Evolutionary conservation across 2,329 filamentous ascomycete genomes (phyloP), one percentile per base, ranked within the genome.

Genomic region (Fusarium staphyleae): DNA sequence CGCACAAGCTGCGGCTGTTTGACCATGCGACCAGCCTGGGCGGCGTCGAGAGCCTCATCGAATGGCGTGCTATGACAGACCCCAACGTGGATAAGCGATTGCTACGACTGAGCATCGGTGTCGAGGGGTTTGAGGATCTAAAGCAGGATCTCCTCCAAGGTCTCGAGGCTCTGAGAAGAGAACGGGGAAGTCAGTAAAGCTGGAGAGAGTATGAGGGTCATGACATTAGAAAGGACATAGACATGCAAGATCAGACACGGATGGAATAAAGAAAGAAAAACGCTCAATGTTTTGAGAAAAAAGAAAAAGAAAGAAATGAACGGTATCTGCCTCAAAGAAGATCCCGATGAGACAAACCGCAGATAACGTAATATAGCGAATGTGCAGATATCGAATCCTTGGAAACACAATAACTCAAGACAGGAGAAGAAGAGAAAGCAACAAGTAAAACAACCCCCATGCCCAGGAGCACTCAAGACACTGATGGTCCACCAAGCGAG

Each of bases 51-150:
- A 95, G 91, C 69, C 75, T 98, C 77, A 93, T 99, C 65, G 95
- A 99, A 81, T 99, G 95, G 95, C 82, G 95, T 53, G 85, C 89
- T 40, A 95, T 99, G 91, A 88, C 87, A 53, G 95, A 99, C 78
- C 67, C 74, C 3, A 79, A 72, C 1, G 87, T 96, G 32, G 90
- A 96, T 69, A 83, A 80, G 68, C 79, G 84, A 52, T 72, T 98
- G 71, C 68, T 97, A 73, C 78, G 95, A 44, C 77, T 99, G 24
- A 97, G 93, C 72, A 77, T 97, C 28, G 95, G 95, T 0, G 82
- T 97, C 26, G 95, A 99, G 78, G 85, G 83, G 39, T 89, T 89
- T 80, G 89, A 95, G 72, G 95, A 98, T 75, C 71, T 99, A 70
- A 86, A 82, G 72, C 81, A 81, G 30, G 93, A 98, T 77, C 71